Percentiles rank a stretch among this genome's conserved stretches.
Conservation (phyloP, 1,139 yeast genomes). For the Kodamaea derodonti region DNA sequence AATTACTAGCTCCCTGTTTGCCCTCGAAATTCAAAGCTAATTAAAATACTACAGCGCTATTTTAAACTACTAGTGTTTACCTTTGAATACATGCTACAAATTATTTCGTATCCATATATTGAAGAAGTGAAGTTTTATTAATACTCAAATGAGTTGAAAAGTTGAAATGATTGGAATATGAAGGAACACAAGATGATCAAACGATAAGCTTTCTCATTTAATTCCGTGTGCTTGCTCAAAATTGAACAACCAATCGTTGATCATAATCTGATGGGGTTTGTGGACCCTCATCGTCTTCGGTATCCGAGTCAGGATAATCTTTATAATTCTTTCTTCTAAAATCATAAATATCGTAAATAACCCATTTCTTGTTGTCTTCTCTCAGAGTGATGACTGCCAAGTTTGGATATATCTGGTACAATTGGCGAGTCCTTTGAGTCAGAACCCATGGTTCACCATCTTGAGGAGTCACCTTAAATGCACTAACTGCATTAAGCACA, state of each 20-base stretch:
- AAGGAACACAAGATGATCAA: no score
- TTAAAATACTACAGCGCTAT: no score
- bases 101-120: no score
- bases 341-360: slow-evolving; percentile 7
- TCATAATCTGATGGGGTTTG: slow-evolving; percentile 5
- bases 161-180: no score
- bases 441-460: slow-evolving; percentile 7
- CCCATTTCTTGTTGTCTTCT: slow-evolving; percentile 5
- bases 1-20: no score
- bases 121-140: no score
- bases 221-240: no score
- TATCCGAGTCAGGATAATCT: slow-evolving; percentile 6
- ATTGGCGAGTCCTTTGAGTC: slow-evolving; percentile 4
- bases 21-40: no score
- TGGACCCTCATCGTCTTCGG: slow-evolving; percentile 8
- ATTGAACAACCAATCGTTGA: slow-evolving; percentile 1
- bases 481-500: slow-evolving; percentile 4
- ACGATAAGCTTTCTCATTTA: no score
- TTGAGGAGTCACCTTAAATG: slow-evolving; percentile 2
- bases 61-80: no score
- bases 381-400: slow-evolving; percentile 6
- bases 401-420: slow-evolving; percentile 7
- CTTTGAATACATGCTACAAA: no score
- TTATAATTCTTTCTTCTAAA: slow-evolving; percentile 5
- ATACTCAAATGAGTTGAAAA: no score